phyloP scores from a whole-genome alignment of 257 asterid genomes.

The Petrea volubilis region DNA sequence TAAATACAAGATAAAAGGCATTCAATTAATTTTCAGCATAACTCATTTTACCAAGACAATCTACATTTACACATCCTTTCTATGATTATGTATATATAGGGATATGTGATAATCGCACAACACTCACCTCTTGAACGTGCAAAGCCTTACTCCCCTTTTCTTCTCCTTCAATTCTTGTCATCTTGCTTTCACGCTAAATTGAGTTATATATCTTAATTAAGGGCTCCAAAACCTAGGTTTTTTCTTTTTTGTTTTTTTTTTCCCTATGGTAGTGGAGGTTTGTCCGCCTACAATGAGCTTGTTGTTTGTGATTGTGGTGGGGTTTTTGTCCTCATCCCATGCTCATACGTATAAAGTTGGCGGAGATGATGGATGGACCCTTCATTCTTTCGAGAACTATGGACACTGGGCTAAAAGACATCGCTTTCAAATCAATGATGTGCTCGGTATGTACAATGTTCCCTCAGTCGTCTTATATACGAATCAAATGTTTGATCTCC shows the following conservation, averaged over 20 bases:
- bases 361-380: slow-evolving; percentile 43
- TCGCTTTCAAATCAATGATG: slow-evolving; percentile 45
- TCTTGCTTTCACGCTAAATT: not conserved
- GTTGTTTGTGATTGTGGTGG: slow-evolving; percentile 26
- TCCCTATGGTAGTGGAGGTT: slow-evolving; percentile 9
- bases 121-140: not conserved
- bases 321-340: slow-evolving; percentile 22
- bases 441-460: slow-evolving; percentile 21
- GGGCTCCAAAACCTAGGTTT: no score
- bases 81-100: slow-evolving; percentile 6
- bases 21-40: no score
- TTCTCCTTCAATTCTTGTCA: not conserved
- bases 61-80: no score
- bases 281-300: slow-evolving; percentile 9
- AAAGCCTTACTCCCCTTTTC: not conserved
- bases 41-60: no score
- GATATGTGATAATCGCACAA: not conserved
- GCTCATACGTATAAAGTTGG: slow-evolving; percentile 48
- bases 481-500: no score
- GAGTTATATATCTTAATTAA: no score
- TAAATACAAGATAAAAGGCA: no score
- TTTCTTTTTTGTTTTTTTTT: not conserved
- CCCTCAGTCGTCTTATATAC: no score
- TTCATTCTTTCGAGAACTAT: slow-evolving; percentile 35
- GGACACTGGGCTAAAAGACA: slow-evolving; percentile 37